Evolutionary conservation across 192 early-diverging fungal genomes (phyloP).

Genomic region (Linnemannia schmuckeri): DNA sequence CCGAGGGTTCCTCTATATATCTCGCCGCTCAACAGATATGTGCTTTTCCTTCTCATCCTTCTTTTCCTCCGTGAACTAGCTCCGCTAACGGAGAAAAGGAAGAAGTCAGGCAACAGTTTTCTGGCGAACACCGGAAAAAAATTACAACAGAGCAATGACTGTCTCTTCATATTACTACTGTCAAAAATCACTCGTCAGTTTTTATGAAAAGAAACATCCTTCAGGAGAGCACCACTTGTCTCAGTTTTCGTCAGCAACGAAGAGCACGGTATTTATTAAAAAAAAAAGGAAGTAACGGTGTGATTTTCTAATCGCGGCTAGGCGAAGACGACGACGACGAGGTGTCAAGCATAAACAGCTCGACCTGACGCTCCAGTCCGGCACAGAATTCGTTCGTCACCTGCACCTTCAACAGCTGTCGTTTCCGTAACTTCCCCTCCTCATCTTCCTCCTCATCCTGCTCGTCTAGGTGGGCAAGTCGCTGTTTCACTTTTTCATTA

Average conservation of each 20-base stretch:
- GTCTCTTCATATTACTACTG: not conserved
- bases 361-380: constrained; percentile 29
- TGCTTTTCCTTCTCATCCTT: not conserved
- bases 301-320: not conserved
- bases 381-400: constrained; percentile 40
- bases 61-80: not conserved
- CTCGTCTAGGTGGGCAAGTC: not conserved
- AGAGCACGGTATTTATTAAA: not conserved
- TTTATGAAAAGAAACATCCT: too few species aligned
- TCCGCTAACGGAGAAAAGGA: not conserved
- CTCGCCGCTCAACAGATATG: too few species aligned
- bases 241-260: not conserved
- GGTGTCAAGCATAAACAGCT: constrained; percentile 28
- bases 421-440: not conserved
- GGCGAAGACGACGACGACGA: too few species aligned
- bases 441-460: not conserved
- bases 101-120: not conserved
- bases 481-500: constrained; percentile 11
- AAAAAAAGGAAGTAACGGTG: not conserved
- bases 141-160: not conserved
- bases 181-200: not conserved
- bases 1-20: too few species aligned
- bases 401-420: not conserved
- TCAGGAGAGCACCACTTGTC: not conserved
- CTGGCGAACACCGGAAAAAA: not conserved